Conservation (phyloP, 2,329 filamentous ascomycete species). For the Claviceps paspali region DNA sequence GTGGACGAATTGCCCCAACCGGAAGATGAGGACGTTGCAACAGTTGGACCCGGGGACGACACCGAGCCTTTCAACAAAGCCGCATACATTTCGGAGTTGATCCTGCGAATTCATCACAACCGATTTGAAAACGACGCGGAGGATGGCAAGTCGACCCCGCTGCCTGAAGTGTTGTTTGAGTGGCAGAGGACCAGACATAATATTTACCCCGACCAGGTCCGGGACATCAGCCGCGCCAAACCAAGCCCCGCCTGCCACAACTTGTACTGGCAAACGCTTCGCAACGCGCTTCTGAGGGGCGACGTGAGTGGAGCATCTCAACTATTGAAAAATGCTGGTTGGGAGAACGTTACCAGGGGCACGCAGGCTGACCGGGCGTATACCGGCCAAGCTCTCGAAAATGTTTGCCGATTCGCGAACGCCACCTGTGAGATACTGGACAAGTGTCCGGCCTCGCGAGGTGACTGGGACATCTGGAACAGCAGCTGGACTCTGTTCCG, state of each 20-base stretch:
- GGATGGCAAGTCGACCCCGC: slow-evolving; percentile 31
- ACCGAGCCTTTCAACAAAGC: slow-evolving; percentile 58
- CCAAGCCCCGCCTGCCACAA: slow-evolving; percentile 63
- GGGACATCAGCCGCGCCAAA: slow-evolving; percentile 44
- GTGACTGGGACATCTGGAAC: slow-evolving; percentile 71
- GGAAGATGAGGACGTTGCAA: slow-evolving; percentile 38
- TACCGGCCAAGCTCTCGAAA: slow-evolving; percentile 57
- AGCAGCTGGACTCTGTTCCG: slow-evolving; percentile 77
- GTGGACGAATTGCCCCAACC: slow-evolving; percentile 31
- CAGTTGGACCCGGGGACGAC: slow-evolving; percentile 49
- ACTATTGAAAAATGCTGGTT: slow-evolving; percentile 60
- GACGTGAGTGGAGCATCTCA: slow-evolving; percentile 51
- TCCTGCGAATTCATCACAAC: slow-evolving; percentile 65
- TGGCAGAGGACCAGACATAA: slow-evolving; percentile 71
- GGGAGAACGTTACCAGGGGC: slow-evolving; percentile 59
- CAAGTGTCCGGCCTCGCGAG: slow-evolving; percentile 52
- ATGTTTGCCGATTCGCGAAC: slow-evolving; percentile 57
- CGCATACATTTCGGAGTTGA: slow-evolving; percentile 59
- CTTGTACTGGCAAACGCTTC: slow-evolving; percentile 77
- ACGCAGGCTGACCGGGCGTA: slow-evolving; percentile 53
- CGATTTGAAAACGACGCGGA: slow-evolving; percentile 25
- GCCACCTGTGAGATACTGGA: slow-evolving; percentile 55
- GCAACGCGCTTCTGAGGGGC: slow-evolving; percentile 58
- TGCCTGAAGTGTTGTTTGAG: slow-evolving; percentile 66
- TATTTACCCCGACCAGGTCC: slow-evolving; percentile 51